A percentile compares a stretch with the other conserved stretches of the same genome.
Evolutionary conservation across 495 filamentous ascomycete genomes (phyloP).

Genomic region (Penicillium flavigenum): DNA sequence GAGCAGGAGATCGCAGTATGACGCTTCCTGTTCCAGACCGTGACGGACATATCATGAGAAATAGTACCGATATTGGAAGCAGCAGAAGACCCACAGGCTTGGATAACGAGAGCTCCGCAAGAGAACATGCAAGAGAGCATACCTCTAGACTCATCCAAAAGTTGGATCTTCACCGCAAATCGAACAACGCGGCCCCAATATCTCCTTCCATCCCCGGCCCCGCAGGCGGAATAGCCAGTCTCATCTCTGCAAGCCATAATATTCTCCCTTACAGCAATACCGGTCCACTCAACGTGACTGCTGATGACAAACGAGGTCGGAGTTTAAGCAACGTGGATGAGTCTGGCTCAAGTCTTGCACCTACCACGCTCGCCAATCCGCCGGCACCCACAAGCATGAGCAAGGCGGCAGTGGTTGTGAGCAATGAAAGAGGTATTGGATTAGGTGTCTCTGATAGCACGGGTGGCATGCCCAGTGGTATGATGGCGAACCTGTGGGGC

Average conservation of each 20-base stretch:
- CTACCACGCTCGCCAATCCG: slow-evolving; percentile 77
- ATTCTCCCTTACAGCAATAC: slow-evolving; percentile 61
- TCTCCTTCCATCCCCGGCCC: slow-evolving; percentile 39
- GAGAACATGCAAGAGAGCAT: slow-evolving; percentile 66
- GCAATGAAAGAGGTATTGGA: slow-evolving; percentile 69
- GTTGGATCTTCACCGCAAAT: slow-evolving; percentile 83
- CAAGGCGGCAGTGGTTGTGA: slow-evolving; percentile 78
- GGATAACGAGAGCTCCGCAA: slow-evolving; percentile 59
- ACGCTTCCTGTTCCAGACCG: slow-evolving; percentile 67
- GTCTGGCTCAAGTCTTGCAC: slow-evolving; percentile 69
- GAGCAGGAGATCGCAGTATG: slow-evolving; percentile 55
- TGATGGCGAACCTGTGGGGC: slow-evolving; percentile 92
- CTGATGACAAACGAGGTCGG: slow-evolving; percentile 36
- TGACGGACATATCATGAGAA: slow-evolving; percentile 56
- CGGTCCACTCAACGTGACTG: slow-evolving; percentile 32
- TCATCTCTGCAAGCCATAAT: slow-evolving; percentile 82
- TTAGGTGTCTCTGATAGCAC: slow-evolving; percentile 57
- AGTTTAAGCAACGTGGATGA: slow-evolving; percentile 39
- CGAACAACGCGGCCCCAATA: slow-evolving; percentile 50
- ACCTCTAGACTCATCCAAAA: slow-evolving; percentile 88
- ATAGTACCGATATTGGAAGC: slow-evolving; percentile 68
- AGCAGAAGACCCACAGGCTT: slow-evolving; percentile 46
- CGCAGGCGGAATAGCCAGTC: slow-evolving; percentile 75
- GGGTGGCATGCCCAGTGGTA: slow-evolving; percentile 72
- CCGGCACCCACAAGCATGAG: slow-evolving; percentile 86